Conservation (phyloP, 306 rosid species). For the Glycine soja region DNA sequence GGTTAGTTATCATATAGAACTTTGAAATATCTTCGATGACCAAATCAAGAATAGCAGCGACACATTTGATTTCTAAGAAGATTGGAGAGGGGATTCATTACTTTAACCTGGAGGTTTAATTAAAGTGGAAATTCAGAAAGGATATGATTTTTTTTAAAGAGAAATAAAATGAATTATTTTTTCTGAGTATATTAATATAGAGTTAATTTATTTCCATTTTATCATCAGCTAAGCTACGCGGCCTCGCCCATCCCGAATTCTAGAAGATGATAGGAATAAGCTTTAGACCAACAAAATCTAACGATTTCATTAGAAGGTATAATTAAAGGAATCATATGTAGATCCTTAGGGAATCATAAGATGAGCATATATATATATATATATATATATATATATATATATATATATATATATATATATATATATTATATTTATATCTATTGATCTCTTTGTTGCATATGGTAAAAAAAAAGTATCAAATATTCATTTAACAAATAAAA, state of each 20-base stretch:
- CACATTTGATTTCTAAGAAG: constrained; percentile 8
- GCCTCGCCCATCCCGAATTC: not conserved
- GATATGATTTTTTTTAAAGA: not conserved
- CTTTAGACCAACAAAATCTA: constrained; percentile 10
- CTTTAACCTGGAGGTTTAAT: not conserved
- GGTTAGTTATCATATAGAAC: not conserved
- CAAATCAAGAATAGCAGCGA: not conserved
- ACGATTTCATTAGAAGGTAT: not conserved
- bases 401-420: not conserved
- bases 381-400: not conserved
- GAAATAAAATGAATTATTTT: not conserved
- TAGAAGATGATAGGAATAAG: not conserved
- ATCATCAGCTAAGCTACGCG: not conserved
- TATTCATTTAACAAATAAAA: not conserved
- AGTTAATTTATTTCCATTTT: not conserved
- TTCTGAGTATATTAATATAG: not conserved
- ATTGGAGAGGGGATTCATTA: not conserved
- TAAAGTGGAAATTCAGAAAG: not conserved
- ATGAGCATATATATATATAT: not conserved
- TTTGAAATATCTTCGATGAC: constrained; percentile 7
- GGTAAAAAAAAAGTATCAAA: not conserved
- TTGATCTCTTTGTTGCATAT: not conserved
- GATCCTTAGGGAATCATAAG: not conserved
- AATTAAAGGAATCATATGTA: not conserved
- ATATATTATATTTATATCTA: not conserved